Percentiles rank a stretch among this genome's conserved stretches.
Evolutionary conservation across 768 basidiomycete species (phyloP).

Genomic region (Peribolospora baueri): DNA sequence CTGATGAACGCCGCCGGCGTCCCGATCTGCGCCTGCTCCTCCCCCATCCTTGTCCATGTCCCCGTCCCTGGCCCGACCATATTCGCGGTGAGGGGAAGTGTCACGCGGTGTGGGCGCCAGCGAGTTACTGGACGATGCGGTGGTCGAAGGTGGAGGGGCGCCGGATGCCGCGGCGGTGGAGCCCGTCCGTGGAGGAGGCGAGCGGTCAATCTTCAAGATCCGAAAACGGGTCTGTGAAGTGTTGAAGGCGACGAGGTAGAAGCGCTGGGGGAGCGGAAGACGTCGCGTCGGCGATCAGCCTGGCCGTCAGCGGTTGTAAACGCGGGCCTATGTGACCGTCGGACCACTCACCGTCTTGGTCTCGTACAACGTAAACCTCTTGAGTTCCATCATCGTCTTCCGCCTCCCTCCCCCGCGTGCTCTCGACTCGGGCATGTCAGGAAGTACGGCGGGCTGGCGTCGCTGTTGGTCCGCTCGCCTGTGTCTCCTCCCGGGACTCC

Average conservation of each 20-base stretch:
- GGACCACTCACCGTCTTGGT: constrained; percentile 34
- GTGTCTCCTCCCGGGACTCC: not conserved
- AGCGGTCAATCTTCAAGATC: constrained; percentile 74
- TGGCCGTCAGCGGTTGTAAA: not conserved
- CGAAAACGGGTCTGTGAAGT: constrained; percentile 65
- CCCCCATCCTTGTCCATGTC: too few species aligned
- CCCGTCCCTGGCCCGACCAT: too few species aligned
- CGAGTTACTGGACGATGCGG: too few species aligned
- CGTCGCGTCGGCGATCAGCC: not conserved
- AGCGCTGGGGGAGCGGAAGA: constrained; percentile 25
- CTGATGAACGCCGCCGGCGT: too few species aligned
- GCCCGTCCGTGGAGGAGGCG: not conserved
- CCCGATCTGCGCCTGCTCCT: too few species aligned
- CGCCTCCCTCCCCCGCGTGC: too few species aligned
- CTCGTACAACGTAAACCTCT: constrained; percentile 84
- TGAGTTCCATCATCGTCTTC: constrained; percentile 19
- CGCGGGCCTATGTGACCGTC: not conserved
- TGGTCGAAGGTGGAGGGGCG: too few species aligned
- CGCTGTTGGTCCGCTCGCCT: not conserved
- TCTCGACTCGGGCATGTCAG: not conserved
- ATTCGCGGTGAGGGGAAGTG: too few species aligned
- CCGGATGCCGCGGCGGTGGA: not conserved
- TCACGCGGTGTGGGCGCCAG: too few species aligned
- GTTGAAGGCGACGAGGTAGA: constrained; percentile 80
- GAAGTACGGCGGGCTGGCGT: not conserved